These are phyloP conservation scores for Podosphaera leucotricha DNA, from an alignment of 2,329 filamentous ascomycete species.

Conservation along the genomic window DNA sequence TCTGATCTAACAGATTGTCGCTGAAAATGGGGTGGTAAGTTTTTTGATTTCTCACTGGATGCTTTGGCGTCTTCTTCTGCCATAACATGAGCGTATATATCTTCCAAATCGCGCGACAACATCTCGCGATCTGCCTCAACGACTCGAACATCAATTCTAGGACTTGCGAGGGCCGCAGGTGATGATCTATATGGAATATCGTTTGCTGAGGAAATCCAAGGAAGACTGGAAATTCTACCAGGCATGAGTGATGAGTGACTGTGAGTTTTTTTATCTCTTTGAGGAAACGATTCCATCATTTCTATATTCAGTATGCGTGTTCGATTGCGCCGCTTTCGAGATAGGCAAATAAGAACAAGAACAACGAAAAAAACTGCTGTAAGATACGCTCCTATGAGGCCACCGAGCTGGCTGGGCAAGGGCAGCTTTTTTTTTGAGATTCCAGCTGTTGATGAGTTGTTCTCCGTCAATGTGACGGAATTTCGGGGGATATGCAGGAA, in stretches of 20 bases:
- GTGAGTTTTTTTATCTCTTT: constrained; percentile 1
- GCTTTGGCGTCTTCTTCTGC: constrained; percentile 56
- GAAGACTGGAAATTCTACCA: constrained; percentile 20
- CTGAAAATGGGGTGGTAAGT: constrained; percentile 9
- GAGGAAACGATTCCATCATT: constrained; percentile 22
- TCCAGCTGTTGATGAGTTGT: neutral
- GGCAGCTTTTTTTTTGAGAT: constrained; percentile 29
- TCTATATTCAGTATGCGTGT: constrained; percentile 12
- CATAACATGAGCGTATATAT: constrained; percentile 80
- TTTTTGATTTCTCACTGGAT: constrained; percentile 26
- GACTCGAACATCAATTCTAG: constrained; percentile 53
- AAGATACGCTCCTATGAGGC: constrained; percentile 65
- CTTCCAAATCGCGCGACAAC: constrained; percentile 64
- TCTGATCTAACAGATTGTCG: neutral
- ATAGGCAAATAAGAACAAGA: neutral
- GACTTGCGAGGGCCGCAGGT: constrained; percentile 26
- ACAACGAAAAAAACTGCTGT: constrained; percentile 46
- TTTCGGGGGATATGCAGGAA: neutral
- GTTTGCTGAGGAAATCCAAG: constrained; percentile 24
- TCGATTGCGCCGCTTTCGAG: neutral
- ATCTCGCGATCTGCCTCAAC: constrained; percentile 50
- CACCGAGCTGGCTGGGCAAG: constrained; percentile 62
- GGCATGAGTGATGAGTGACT: constrained; percentile 2
- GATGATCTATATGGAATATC: constrained; percentile 19
- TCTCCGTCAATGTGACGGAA: neutral